A percentile compares a stretch with the other conserved stretches of the same genome.
Conservation (phyloP, 148 eudicot genomes). For the Fallopia convolvulus region DNA sequence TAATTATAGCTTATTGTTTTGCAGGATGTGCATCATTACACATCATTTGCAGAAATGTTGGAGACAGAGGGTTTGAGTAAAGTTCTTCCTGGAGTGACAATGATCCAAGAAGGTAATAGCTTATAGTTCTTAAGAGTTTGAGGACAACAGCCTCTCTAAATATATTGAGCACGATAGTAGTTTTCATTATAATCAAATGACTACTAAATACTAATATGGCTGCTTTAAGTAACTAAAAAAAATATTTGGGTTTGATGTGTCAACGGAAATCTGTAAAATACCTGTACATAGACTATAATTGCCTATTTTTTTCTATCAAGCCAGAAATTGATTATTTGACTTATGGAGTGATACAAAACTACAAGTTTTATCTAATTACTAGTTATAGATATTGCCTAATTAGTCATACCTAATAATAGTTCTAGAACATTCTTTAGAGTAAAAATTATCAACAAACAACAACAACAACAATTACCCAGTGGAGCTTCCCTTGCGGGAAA, state of each 20-base stretch:
- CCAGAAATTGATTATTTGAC: background rate
- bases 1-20: conserved; percentile 12
- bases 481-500: too few relatives aligned
- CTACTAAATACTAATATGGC: background rate
- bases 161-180: background rate
- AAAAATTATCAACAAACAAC: too few relatives aligned
- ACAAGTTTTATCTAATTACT: too few relatives aligned
- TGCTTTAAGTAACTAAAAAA: background rate
- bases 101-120: conserved; percentile 66
- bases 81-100: conserved; percentile 70
- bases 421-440: too few relatives aligned
- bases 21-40: conserved; percentile 57
- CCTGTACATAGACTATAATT: background rate
- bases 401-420: too few relatives aligned
- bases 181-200: background rate
- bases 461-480: too few relatives aligned
- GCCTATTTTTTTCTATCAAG: background rate
- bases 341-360: background rate
- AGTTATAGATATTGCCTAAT: too few relatives aligned
- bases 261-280: background rate
- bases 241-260: background rate
- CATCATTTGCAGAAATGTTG: conserved; percentile 75
- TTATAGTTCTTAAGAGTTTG: background rate
- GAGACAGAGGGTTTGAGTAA: conserved; percentile 51
- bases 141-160: background rate